Percentiles rank a stretch among this genome's conserved stretches.
Conservation (phyloP, 768 basidiomycete species). For the Phlebiopsis flavidoalba region DNA sequence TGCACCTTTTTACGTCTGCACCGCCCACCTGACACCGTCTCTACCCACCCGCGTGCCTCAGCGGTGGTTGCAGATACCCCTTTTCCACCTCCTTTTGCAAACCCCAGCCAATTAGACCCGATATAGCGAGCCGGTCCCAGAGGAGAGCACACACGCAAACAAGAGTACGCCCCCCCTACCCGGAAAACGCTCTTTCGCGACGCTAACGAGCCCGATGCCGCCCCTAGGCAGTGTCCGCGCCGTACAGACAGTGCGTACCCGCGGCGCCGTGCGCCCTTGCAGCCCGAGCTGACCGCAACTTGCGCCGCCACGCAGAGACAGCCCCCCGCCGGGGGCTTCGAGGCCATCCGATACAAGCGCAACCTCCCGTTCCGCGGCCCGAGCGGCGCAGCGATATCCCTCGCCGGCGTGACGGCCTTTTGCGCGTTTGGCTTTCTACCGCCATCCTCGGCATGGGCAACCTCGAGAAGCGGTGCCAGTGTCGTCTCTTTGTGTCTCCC, state of each 20-base stretch:
- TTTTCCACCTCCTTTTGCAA: background rate
- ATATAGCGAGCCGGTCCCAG: background rate
- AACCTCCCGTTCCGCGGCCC: slow-evolving; percentile 90
- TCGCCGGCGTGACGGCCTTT: slow-evolving; percentile 79
- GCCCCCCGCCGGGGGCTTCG: slow-evolving; percentile 93
- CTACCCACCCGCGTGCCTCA: background rate
- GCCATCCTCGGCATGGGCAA: slow-evolving; percentile 87
- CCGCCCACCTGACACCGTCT: background rate
- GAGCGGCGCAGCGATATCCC: slow-evolving; percentile 73
- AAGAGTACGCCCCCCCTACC: slow-evolving; percentile 7
- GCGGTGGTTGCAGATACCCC: background rate
- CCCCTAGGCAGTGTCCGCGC: slow-evolving; percentile 47
- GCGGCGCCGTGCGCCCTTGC: slow-evolving; percentile 13
- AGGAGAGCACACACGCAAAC: background rate
- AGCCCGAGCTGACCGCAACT: slow-evolving; percentile 9
- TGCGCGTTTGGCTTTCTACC: slow-evolving; percentile 92
- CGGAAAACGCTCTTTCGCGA: no score
- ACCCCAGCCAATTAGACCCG: background rate
- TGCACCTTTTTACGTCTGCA: background rate
- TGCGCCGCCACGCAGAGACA: slow-evolving; percentile 57
- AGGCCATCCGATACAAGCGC: slow-evolving; percentile 89
- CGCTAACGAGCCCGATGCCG: background rate
- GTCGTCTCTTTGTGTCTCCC: background rate
- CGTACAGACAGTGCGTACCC: slow-evolving; percentile 57
- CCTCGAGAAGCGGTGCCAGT: slow-evolving; percentile 88